Base-by-base conservation (phyloP, 2,329 filamentous ascomycete genomes). In the Claviceps lovelessii region DNA sequence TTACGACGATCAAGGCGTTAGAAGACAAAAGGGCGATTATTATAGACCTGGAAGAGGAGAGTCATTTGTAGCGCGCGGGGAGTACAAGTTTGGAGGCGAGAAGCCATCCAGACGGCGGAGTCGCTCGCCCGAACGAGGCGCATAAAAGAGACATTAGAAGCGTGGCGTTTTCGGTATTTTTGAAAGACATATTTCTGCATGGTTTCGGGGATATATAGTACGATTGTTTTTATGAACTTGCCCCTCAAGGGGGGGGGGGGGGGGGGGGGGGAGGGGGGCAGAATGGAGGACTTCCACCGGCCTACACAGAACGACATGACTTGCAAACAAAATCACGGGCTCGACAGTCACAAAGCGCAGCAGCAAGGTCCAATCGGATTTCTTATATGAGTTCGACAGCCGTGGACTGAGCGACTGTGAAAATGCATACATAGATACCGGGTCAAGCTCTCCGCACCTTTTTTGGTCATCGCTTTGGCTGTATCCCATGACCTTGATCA, bases 1-100 rank as follows among this genome's bases (percentile, higher is more conserved):
- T 35, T 11, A 49, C n/a, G 5, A 17, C 31, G 41, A 13, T 11
- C 46, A 45, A 17, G 11, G 46, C n/a, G 15, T 28, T 19, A 4
- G 29, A n/a, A 6, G 35, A 33, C 50, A 53, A 44, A 58, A 53
- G n/a, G 64, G 62, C 4, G 65, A 67, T 44, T 65, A 59, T 54
- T 67, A 67, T 47, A 59, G 63, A 9, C 63, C 65, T 13, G 13
- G n/a, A 47, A 49, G 52, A 35, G 17, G 39, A 42, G 33, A n/a
- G 19, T 33, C 37, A 37, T 33, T 28, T 4, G 23, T 10, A 7
- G 31, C 11, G 19, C 37, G 29, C 19, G 29, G 29, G 5, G 37
- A 45, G 5, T 19, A 39, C 10, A 54, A 23, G 15, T 29, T 15
- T 23, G 46, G 41, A 42, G 3, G 13, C 9, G 28, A 23, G n/a